Evolutionary conservation across 495 filamentous ascomycete genomes (phyloP), one percentile per base, ranked within the genome.

Genomic region (Penicillium daleae): DNA sequence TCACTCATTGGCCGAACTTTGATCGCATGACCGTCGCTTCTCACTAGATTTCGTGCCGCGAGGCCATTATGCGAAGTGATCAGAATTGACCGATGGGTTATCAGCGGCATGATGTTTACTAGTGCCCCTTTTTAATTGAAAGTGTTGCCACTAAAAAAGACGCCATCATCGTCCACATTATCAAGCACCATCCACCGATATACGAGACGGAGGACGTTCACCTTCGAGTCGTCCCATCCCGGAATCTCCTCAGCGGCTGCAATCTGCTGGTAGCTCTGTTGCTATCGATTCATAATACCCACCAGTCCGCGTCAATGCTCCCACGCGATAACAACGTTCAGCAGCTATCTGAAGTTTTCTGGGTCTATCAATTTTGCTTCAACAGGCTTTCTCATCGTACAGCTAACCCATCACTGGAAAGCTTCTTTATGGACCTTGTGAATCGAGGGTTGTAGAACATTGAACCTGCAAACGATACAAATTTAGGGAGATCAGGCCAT

Each of bases 281-380:
- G n/a, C 69, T 82, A 13, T 69, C 67, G 73, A 85, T 71, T 83
- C 82, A 87, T 66, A 85, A 80, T 44, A 86, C 64, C 4, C 78
- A 83, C 58, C 68, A 82, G 1, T 76, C 71, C 3, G 67, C 8
- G 75, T 27, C 39, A 66, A 58, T 4, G 77, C 66, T 65, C 72
- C 78, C 21, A 75, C 61, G 60, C 74, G 68, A 62, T 82, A 80
- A 2, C 75, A 76, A 40, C 83, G 58, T 61, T 82, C 75, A 12
- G 86, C 66, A 2, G 76, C 82, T 32, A 85, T 66, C 64, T 83
- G 81, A 6, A 82, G 82, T 64, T 85, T 86, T 1, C 81, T 78
- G 31, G 31, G 31, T 32, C 31, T 32, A 32, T 32, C 31, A 32
- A 32, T 32, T 32, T 32, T 32, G 31, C 31, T 32, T 32, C 31